Evolutionary conservation across 345 rosid genomes (phyloP).

Genomic region (Cardamine occulta): DNA sequence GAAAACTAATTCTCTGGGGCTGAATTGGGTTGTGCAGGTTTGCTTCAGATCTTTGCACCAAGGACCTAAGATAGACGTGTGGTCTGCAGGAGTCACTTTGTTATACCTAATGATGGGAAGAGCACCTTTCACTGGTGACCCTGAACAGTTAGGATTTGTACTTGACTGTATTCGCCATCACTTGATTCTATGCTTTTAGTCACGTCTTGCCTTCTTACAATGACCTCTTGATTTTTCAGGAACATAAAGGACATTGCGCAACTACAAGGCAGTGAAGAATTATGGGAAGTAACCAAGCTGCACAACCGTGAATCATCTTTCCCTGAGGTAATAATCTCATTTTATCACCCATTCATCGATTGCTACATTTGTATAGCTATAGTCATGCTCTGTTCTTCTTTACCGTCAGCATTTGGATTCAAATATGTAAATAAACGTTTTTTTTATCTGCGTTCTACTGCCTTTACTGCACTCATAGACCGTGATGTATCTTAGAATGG

Average conservation of each 20-base stretch:
- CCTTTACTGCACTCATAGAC: neutral
- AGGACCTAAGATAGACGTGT: constrained; percentile 85
- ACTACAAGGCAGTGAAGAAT: constrained; percentile 89
- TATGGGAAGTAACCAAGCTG: constrained; percentile 91
- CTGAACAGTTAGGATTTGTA: constrained; percentile 72
- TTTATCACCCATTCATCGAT: constrained; percentile 19
- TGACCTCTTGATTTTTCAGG: constrained; percentile 49
- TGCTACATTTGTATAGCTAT: constrained; percentile 10
- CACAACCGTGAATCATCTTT: constrained; percentile 83
- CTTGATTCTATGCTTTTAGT: neutral
- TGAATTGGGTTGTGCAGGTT: constrained; percentile 57
- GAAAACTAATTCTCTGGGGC: constrained; percentile 11
- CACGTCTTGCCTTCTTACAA: constrained; percentile 23
- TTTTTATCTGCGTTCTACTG: neutral
- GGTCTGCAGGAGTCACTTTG: constrained; percentile 98
- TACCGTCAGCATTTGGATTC: constrained; percentile 1
- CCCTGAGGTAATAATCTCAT: constrained; percentile 61
- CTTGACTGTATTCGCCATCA: constrained; percentile 17
- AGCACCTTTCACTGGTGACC: constrained; percentile 84
- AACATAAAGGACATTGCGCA: constrained; percentile 82
- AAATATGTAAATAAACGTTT: no score
- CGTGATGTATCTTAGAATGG: neutral
- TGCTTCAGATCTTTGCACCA: constrained; percentile 87
- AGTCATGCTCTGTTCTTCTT: constrained; percentile 19
- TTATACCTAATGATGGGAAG: constrained; percentile 80